Conservation (phyloP, 768 basidiomycete species). For the Tremella yokohamensis region DNA sequence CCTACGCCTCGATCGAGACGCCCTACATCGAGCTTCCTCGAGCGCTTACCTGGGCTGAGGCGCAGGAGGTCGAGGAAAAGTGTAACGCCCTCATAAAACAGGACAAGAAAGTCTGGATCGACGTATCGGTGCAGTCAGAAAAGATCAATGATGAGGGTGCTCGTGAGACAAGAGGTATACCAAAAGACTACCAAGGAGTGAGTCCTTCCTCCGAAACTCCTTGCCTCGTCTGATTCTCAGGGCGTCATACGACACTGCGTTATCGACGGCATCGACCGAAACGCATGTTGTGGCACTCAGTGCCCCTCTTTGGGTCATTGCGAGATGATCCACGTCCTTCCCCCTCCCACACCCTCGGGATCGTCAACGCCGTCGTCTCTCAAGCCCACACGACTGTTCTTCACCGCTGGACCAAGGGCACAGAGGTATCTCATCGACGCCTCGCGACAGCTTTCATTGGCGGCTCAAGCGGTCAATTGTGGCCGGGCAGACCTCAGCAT, state of each 20-base stretch:
- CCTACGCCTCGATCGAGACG: constrained; percentile 44
- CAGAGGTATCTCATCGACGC: constrained; percentile 61
- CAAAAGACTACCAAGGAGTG: constrained; percentile 49
- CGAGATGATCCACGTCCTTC: constrained; percentile 79
- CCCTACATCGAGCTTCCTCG: constrained; percentile 48
- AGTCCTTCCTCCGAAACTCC: constrained; percentile 15
- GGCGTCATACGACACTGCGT: constrained; percentile 67
- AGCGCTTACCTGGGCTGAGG: constrained; percentile 37
- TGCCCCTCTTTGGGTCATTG: constrained; percentile 56
- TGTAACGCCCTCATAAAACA: constrained; percentile 42
- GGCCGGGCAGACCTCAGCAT: constrained; percentile 65
- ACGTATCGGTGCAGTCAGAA: constrained; percentile 24
- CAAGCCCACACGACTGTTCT: constrained; percentile 71
- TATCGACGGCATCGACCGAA: constrained; percentile 74
- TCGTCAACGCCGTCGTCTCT: constrained; percentile 65
- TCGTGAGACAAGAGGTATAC: constrained; percentile 43
- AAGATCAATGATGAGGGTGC: constrained; percentile 23
- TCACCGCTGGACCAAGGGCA: constrained; percentile 75
- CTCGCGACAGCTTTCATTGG: constrained; percentile 59
- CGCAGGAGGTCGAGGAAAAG: constrained; percentile 35
- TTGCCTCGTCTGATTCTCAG: constrained; percentile 38
- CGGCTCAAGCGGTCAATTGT: constrained; percentile 65
- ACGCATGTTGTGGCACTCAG: constrained; percentile 45
- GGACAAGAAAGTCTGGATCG: constrained; percentile 44
- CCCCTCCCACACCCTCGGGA: constrained; percentile 57